Base-by-base conservation (phyloP, 768 basidiomycete genomes). In the Tremella yokohamensis region DNA sequence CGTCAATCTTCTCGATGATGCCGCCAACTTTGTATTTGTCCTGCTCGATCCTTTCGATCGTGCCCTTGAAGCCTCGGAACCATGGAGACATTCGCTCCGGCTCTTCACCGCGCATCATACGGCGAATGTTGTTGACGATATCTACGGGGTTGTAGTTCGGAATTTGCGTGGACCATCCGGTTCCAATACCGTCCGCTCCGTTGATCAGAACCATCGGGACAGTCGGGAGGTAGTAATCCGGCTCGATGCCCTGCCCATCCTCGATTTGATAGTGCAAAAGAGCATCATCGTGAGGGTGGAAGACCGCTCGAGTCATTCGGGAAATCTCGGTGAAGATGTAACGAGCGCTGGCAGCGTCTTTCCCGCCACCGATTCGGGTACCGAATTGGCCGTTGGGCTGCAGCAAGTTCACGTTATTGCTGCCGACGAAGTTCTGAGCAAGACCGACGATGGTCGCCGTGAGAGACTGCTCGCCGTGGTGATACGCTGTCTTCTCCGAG, bases 151-250 rank as follows among this genome's bases (percentile, higher is more conserved):
- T 97, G 80, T 85, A 98, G 68, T 86, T 87, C 1, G 96, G 96
- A 52, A 99, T 80, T 40, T 78, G 84, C 1, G 96, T 97, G 72
- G 90, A 93, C 94, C 96, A 99, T 63, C 94, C 91, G 56, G 96
- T 99, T 45, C 96, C 96, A 67, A 99, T 98, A 79, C 96, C 96
- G 64, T 97, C 93, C 9, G 89, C 86, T 8, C 96, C 96, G 67
- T 99, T 98, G 72, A 98, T 77, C 52, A 99, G 81, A 0, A 97
- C 82, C 75, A 93, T 80, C 0, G 96, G 96, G 1, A 99, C 69
- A 40, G 91, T 77, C 16, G 96, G 94, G 79, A 97, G 81, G 72
- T 96, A 99, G 78, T 85, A 97, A 66, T 92, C 90, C 0, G 96
- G 96, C 75, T 99, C 94, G 63, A 99, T 90, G 53, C 79, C 69